These are phyloP conservation scores for Tetrapisispora pingtungensis DNA, from an alignment of 805 yeast species.

Conservation along the genomic window DNA sequence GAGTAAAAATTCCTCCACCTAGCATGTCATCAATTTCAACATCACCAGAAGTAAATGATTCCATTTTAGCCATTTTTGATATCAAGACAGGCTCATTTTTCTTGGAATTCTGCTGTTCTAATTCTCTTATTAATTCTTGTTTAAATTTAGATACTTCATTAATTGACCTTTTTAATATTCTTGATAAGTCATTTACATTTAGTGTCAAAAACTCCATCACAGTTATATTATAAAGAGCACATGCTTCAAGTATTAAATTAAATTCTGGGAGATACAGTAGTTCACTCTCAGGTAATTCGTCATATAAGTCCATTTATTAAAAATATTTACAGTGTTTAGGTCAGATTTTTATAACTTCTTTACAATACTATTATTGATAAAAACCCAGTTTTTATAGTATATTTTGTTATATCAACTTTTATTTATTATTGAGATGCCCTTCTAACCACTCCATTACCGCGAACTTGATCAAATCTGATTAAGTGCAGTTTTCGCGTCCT, in stretches of 20 bases:
- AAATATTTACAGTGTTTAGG: no score
- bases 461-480: no score
- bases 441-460: no score
- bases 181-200: slow-evolving; percentile 28
- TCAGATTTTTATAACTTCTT: no score
- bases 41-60: slow-evolving; percentile 44
- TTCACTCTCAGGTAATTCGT: slow-evolving; percentile 31
- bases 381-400: no score
- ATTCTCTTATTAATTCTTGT: slow-evolving; percentile 11
- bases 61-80: neutral
- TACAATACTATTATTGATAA: no score
- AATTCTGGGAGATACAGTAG: slow-evolving; percentile 30
- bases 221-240: slow-evolving; percentile 27
- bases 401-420: no score
- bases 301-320: slow-evolving; percentile 33
- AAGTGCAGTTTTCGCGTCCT: no score
- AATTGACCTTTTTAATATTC: slow-evolving; percentile 26
- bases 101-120: slow-evolving; percentile 7
- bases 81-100: slow-evolving; percentile 3
- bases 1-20: slow-evolving; percentile 47
- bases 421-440: no score
- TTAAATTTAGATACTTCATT: slow-evolving; percentile 27
- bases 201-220: slow-evolving; percentile 35
- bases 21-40: slow-evolving; percentile 38
- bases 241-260: slow-evolving; percentile 21